Evolutionary conservation across 2,329 filamentous ascomycete species (phyloP), one percentile per base, ranked within the genome.

Genomic region (Colletotrichum endophyticum): DNA sequence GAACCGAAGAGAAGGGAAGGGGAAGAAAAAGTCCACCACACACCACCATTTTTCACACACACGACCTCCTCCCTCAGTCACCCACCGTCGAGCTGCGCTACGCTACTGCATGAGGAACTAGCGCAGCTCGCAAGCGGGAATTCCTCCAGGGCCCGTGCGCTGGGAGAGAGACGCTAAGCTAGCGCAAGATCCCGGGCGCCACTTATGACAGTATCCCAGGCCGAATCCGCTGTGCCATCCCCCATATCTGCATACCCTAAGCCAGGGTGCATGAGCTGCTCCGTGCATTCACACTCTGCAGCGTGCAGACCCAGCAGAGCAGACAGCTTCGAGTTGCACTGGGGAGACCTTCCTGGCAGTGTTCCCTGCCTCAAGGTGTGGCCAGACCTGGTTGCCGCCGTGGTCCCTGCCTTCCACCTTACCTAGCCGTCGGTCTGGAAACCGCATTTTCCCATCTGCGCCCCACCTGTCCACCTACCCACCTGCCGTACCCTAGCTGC

Each of bases 351-450:
- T n/a, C 39, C 39, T 67, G 44, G 22, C 59, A 30, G 27, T 61
- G 30, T 15, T 62, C 68, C 68, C 61, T 72, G 68, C 70, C 56
- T 19, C 61, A 28, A 39, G 61, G 53, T 62, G 63, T 57, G 56
- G 62, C 63, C 39, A 75, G 70, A 63, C 63, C 49, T 39, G 57
- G 32, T 56, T 59, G 44, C 67, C 30, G 53, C 67, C 15, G 36
- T 53, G 44, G n/a, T 53, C 44, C 57, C 30, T 32, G 28, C 57
- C 27, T 63, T 27, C 61, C 44, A 53, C 44, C 66, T 62, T 75
- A 32, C 49, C 59, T 61, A 30, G 69, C 75, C 63, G 75, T 77
- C 67, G 73, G 75, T 77, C 68, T 77, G 69, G 75, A 73, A 76
- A 77, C 62, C 73, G 27, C 68, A 22, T 16, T 56, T 56, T 27